Conservation (phyloP, 495 filamentous ascomycete genomes). For the Aspergillus sparsus region DNA sequence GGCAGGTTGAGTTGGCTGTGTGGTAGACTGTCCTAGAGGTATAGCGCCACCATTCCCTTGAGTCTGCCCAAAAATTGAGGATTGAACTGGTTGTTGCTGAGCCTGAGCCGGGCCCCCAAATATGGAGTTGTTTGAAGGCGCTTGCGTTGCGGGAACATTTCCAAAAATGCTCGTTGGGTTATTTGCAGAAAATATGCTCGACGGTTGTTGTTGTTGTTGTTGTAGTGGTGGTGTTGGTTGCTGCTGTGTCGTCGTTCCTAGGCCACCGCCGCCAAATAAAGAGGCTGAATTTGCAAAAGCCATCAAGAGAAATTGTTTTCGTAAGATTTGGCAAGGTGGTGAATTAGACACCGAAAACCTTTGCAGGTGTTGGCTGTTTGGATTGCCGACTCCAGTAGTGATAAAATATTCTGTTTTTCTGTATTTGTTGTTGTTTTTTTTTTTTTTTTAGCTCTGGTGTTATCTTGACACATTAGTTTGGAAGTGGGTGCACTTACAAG, state of each 20-base stretch:
- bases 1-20: slow-evolving; percentile 55
- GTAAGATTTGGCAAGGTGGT: neutral
- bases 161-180: slow-evolving; percentile 36
- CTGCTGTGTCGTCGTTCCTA: slow-evolving; percentile 30
- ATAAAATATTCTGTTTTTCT: neutral
- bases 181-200: slow-evolving; percentile 39
- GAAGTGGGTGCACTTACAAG: neutral
- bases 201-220: slow-evolving; percentile 28
- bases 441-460: too few species aligned
- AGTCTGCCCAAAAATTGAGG: slow-evolving; percentile 36
- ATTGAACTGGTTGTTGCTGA: slow-evolving; percentile 39
- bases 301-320: slow-evolving; percentile 20
- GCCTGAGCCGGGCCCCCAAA: slow-evolving; percentile 34
- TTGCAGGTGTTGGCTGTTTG: neutral
- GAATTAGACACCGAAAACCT: neutral
- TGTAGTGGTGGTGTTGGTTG: slow-evolving; percentile 16
- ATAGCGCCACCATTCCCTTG: slow-evolving; percentile 25
- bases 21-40: slow-evolving; percentile 27
- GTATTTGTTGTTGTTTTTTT: too few species aligned
- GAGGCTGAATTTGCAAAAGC: slow-evolving; percentile 32
- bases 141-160: slow-evolving; percentile 30
- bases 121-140: slow-evolving; percentile 28
- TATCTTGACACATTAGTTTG: too few species aligned
- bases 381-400: neutral
- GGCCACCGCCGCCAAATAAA: slow-evolving; percentile 38